These are phyloP conservation scores for Waitea zeae DNA, from an alignment of 1,284 basidiomycete genomes.

Conservation along the genomic window DNA sequence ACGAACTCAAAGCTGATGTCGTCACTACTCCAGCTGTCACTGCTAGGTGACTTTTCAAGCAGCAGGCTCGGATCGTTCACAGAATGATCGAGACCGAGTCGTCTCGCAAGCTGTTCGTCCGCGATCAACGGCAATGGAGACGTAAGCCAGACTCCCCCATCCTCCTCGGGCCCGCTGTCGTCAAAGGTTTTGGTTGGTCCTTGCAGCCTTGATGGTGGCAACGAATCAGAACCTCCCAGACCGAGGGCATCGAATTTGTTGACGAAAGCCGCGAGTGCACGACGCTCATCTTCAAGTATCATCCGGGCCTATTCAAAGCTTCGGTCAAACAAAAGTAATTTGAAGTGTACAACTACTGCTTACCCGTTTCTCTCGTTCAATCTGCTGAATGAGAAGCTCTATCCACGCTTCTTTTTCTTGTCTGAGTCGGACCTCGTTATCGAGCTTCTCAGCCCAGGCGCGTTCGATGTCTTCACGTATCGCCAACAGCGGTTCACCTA, in stretches of 20 bases:
- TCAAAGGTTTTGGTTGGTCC: too few relatives aligned
- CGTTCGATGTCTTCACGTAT: constrained; percentile 69
- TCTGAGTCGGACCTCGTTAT: constrained; percentile 35
- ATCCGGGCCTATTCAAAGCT: constrained; percentile 23
- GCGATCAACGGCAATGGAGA: too few relatives aligned
- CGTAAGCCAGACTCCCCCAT: too few relatives aligned
- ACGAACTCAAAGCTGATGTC: too few relatives aligned
- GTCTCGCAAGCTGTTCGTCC: too few relatives aligned
- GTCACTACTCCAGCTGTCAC: too few relatives aligned
- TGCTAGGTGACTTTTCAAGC: too few relatives aligned
- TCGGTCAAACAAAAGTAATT: too few relatives aligned
- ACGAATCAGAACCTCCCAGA: constrained; percentile 22
- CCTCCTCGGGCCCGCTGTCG: too few relatives aligned
- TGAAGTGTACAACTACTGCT: constrained; percentile 8
- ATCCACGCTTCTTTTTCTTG: constrained; percentile 60
- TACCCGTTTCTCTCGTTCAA: constrained; percentile 61
- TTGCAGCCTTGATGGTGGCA: too few relatives aligned
- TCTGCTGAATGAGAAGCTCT: constrained; percentile 44
- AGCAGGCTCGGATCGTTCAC: too few relatives aligned
- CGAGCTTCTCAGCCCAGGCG: constrained; percentile 53
- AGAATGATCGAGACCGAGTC: too few relatives aligned
- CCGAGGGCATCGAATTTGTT: constrained; percentile 59
- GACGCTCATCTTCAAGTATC: constrained; percentile 56
- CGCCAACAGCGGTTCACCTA: constrained; percentile 53
- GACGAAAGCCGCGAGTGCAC: constrained; percentile 59